Evolutionary conservation across 2,329 filamentous ascomycete genomes (phyloP), one percentile per base, ranked within the genome.

Genomic region (Ceratocystis colombiana): DNA sequence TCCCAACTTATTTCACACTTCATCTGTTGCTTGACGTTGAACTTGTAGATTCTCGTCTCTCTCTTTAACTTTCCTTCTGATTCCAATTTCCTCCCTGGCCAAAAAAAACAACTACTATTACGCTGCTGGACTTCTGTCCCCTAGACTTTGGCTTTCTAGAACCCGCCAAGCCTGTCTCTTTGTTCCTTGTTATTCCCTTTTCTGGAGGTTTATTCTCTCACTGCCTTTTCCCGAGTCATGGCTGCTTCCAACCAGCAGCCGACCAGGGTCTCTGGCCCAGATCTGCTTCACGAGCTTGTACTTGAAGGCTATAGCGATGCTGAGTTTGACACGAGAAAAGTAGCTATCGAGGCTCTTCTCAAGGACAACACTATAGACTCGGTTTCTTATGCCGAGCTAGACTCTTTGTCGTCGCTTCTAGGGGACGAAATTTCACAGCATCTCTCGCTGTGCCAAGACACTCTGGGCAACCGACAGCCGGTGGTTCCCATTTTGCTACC

Each of bases 401-500:
- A 66, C 37, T 28, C 3, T 7, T 17, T 66, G 22, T 55, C 61
- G 3, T 30, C 46, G 12, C 8, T 22, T 15, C 15, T 62, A 4
- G 6, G 37, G 20, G 5, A 41, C 5, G 5, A 22, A 20, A 33
- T 66, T 8, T 7, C 28, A 25, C 25, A 50, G 46, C 25, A 20
- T 12, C 62, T 48, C 5, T 28, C 45, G 10, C 15, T 37, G 17
- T 37, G 33, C 33, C n/a, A 28, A 7, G 55, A n/a, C 8, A 20
- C 12, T n/a, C 55, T 8, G 25, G 22, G 17, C 17, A 17, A n/a
- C 25, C 55, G 22, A n/a, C 55, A 59, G 55, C 55, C 55, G 2
- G 75, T 96, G 45, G 80, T 96, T 46, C 91, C 92, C 0, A 77
- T 96, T 1, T 80, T 96, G 22, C 75, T 95, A 17, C 86, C 88